Conservation (phyloP, 768 basidiomycete genomes). For the Trametes maxima region DNA sequence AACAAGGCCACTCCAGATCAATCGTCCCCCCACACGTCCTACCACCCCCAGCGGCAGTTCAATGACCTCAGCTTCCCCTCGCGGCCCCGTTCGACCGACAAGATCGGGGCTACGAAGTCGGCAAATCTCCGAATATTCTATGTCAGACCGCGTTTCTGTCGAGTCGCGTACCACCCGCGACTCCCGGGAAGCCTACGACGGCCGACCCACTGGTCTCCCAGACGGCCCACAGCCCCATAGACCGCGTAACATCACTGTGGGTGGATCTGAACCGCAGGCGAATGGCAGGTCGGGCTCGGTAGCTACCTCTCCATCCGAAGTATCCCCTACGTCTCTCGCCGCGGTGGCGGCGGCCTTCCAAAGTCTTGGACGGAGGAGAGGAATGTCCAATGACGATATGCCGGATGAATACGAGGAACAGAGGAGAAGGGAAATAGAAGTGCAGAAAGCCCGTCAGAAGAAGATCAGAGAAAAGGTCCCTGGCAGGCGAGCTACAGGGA, state of each 20-base stretch:
- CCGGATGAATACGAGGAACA: conserved; percentile 63
- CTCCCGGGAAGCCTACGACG: conserved; percentile 24
- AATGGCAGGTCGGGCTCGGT: conserved; percentile 18
- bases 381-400: conserved; percentile 53
- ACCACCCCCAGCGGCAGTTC: conserved; percentile 52
- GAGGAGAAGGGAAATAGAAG: conserved; percentile 61
- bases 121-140: conserved; percentile 52
- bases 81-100: conserved; percentile 64
- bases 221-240: conserved; percentile 15
- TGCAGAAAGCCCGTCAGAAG: conserved; percentile 66
- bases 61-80: conserved; percentile 36
- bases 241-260: conserved; percentile 1
- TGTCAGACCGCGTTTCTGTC: conserved; percentile 50
- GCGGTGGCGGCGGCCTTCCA: conserved; percentile 75
- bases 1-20: conserved; percentile 63
- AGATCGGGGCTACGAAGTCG: conserved; percentile 66
- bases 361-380: conserved; percentile 55
- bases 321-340: conserved; percentile 39
- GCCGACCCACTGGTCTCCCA: conserved; percentile 47
- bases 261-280: conserved; percentile 7
- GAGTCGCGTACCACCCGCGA: conserved; percentile 42
- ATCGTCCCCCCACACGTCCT: conserved; percentile 52
- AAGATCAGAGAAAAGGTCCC: conserved; percentile 70
- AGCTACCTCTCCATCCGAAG: conserved; percentile 12
- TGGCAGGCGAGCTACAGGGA: conserved; percentile 53